These are phyloP conservation scores for Gracilaria domingensis DNA, from an alignment of 23 red algal genomes.

Conservation along the genomic window DNA sequence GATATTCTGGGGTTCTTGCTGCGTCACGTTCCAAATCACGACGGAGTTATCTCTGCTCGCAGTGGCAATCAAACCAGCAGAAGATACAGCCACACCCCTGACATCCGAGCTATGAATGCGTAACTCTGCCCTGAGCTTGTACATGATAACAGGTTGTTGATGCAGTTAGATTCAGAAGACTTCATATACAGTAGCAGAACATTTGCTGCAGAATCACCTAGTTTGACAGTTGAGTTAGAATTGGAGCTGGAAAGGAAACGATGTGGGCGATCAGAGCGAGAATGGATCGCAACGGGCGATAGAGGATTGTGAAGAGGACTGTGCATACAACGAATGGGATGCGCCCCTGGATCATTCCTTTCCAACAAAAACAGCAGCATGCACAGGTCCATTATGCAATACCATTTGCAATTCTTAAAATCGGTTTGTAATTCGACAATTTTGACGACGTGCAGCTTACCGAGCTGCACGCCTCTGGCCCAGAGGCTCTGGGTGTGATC, in stretches of 20 bases:
- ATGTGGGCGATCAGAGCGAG: neutral
- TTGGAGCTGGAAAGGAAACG: neutral
- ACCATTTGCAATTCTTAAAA: too few species aligned
- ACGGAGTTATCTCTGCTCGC: slow-evolving; percentile 75
- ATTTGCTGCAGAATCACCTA: neutral
- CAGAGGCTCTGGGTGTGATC: too few species aligned
- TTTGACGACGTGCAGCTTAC: too few species aligned
- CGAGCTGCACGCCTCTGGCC: too few species aligned
- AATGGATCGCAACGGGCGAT: neutral
- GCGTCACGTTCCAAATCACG: slow-evolving; percentile 54
- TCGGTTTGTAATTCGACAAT: too few species aligned
- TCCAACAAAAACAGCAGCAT: too few species aligned
- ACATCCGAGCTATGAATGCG: slow-evolving; percentile 77
- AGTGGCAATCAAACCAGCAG: slow-evolving; percentile 63
- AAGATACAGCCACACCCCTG: slow-evolving; percentile 70
- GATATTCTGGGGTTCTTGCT: slow-evolving; percentile 21
- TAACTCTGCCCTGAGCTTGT: slow-evolving; percentile 70
- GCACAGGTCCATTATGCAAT: too few species aligned
- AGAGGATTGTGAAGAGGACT: too few species aligned
- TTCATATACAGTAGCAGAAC: neutral
- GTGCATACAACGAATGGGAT: too few species aligned
- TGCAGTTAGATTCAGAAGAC: neutral
- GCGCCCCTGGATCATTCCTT: too few species aligned
- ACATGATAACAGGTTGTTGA: slow-evolving; percentile 37
- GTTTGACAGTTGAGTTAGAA: neutral